phyloP scores from a whole-genome alignment of 75 land plant species.

The Pseudotsuga menziesii region DNA sequence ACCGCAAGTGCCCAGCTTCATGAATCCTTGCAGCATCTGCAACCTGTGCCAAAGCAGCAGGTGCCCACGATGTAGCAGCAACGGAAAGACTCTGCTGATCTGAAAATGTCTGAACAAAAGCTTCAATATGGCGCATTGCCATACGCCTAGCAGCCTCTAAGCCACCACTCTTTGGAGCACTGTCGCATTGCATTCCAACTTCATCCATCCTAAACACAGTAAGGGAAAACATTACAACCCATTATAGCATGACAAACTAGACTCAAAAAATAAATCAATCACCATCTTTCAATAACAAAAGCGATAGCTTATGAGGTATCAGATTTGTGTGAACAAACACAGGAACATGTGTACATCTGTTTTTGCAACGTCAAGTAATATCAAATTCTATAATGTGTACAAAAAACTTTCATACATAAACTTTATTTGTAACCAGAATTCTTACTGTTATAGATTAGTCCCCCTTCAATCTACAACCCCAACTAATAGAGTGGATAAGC shows the following conservation, averaged over 20 bases:
- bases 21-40: conserved; percentile 84
- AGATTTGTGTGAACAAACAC: no score
- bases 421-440: no score
- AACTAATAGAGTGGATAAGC: no score
- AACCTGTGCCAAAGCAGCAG: conserved; percentile 69
- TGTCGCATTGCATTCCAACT: conserved; percentile 51
- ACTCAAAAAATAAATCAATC: conserved; percentile 5
- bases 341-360: neutral
- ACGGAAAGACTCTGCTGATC: conserved; percentile 62
- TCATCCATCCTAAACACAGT: conserved; percentile 78
- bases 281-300: no score
- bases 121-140: conserved; percentile 85
- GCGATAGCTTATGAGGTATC: no score
- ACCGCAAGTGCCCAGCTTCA: conserved; percentile 99
- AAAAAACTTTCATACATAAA: no score
- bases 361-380: no score
- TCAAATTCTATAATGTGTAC: no score
- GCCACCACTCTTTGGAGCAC: conserved; percentile 53
- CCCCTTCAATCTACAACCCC: no score
- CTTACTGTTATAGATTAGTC: no score
- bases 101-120: conserved; percentile 76
- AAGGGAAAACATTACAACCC: neutral
- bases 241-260: neutral
- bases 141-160: conserved; percentile 75
- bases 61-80: conserved; percentile 71